A percentile compares a stretch with the other conserved stretches of the same genome.
phyloP scores from a whole-genome alignment of 2,329 filamentous ascomycete genomes.

The Nothophoma quercina region DNA sequence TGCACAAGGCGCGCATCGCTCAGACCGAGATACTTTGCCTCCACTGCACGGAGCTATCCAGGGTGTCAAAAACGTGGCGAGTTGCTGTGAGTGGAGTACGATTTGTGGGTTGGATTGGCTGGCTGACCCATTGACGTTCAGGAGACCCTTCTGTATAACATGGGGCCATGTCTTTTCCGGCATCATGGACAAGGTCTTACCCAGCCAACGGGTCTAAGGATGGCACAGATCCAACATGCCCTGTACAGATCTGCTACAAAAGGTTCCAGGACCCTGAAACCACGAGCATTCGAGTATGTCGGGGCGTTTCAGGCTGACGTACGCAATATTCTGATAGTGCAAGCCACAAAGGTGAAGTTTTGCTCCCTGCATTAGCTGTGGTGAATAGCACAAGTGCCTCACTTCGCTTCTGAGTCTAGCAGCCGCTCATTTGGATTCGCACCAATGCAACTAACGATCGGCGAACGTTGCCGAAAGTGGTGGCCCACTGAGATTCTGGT shows the following conservation, averaged over 20 bases:
- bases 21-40: not conserved
- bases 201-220: not conserved
- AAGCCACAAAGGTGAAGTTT: constrained; percentile 10
- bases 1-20: not conserved
- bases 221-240: not conserved
- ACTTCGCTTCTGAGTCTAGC: not conserved
- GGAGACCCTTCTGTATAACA: constrained; percentile 1
- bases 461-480: constrained; percentile 4
- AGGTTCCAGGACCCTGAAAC: constrained; percentile 1
- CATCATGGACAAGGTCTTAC: not conserved
- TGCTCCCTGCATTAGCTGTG: not conserved
- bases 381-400: constrained; percentile 3
- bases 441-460: not conserved
- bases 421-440: not conserved
- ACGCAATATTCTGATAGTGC: not conserved
- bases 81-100: not conserved
- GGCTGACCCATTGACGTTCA: constrained; percentile 5
- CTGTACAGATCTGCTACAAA: constrained; percentile 11
- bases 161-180: not conserved
- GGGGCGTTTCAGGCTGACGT: not conserved
- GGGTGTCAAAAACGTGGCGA: constrained; percentile 5
- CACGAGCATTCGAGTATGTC: not conserved
- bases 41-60: not conserved
- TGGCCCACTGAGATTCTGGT: constrained; percentile 7
- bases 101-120: constrained; percentile 2